phyloP scores from a whole-genome alignment of 2,329 filamentous ascomycete genomes.

The Cladosporium sp. region DNA sequence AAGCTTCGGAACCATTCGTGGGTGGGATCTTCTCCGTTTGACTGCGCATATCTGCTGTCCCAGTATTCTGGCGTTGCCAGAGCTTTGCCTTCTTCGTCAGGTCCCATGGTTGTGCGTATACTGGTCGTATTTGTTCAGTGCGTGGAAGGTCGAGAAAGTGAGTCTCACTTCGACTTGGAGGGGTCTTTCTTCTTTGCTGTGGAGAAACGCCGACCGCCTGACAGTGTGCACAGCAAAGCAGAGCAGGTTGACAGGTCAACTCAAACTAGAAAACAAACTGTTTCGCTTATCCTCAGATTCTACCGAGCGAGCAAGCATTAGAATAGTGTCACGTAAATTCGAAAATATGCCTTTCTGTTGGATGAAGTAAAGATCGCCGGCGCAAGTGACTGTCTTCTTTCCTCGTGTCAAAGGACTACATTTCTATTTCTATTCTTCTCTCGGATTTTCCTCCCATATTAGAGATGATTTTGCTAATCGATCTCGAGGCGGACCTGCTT shows the following conservation, averaged over 20 bases:
- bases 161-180: background rate
- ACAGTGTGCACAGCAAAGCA: no score
- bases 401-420: no score
- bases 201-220: background rate
- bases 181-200: background rate
- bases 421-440: no score
- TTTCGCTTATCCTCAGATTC: background rate
- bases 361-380: no score
- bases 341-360: no score
- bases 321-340: no score
- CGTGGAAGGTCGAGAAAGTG: background rate
- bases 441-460: no score
- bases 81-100: constrained; percentile 34
- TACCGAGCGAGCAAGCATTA: background rate
- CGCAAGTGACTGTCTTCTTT: no score
- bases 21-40: constrained; percentile 41
- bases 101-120: constrained; percentile 16
- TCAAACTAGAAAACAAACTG: background rate
- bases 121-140: background rate
- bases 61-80: constrained; percentile 51
- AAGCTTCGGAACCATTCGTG: constrained; percentile 60
- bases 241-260: no score
- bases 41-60: constrained; percentile 50
- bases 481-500: no score
- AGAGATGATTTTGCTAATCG: no score